Evolutionary conservation across 768 basidiomycete species (phyloP), one percentile per base, ranked within the genome.

Genomic region (Suillus americanus): DNA sequence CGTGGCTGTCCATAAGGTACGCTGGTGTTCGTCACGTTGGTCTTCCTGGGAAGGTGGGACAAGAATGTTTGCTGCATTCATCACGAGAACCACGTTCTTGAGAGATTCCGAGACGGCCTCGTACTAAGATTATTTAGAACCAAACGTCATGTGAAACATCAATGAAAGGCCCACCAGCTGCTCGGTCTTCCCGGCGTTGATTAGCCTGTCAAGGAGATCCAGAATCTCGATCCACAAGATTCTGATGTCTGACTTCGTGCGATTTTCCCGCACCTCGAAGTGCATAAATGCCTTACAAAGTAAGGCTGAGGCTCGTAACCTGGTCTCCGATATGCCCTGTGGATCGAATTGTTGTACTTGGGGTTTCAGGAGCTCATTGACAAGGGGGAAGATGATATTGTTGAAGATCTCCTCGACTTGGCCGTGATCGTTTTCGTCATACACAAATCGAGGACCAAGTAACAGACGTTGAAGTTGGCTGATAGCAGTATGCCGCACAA

Each of bases 241-340:
- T 41, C 86, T 81, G 57, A 92, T 86, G 73, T 93, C 88, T 18
- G 83, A 80, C 50, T 83, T 80, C 13, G 77, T 79, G 66, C 84
- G 81, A 54, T 79, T 85, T 62, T 94, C 89, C 14, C 90, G 85
- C 48, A 94, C 82, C 67, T 95, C 90, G 64, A 95, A 91, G 70
- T 97, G 94, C 85, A 99, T 91, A 79, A 99, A 99, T 13, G 89
- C 87, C 79, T 97, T 97, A 84, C 95, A 97, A 40, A 97, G 81
- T 63, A 99, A 78, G n/a, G 91, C 92, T 35, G 90, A 91, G 5
- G 92, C 95, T 35, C 93, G 85, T 40, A 98, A 74, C 4, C 97
- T 86, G 9, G 94, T 96, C 78, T 99, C 97, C 4, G 90, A 86
- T 88, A 98, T 92, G 35, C 94, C 95, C 67, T 85, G 81, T 0